Evolutionary conservation across 768 basidiomycete species (phyloP).

Genomic region (Gelatoporia subvermispora): DNA sequence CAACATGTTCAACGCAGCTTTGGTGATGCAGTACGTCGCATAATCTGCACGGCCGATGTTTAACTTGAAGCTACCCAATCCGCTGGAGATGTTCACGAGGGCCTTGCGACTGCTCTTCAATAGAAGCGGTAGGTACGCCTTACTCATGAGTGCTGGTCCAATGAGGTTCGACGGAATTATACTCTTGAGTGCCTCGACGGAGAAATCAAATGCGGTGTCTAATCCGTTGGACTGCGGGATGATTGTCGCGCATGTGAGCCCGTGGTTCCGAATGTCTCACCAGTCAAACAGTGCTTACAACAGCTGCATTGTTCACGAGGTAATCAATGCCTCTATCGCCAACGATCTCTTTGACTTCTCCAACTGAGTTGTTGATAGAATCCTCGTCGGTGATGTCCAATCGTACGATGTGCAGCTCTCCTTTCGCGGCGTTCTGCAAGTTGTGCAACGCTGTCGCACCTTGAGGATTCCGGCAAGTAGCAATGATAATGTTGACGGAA

Average conservation of each 20-base stretch:
- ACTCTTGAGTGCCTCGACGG: constrained; percentile 16
- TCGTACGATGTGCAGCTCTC: constrained; percentile 27
- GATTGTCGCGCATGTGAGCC: neutral
- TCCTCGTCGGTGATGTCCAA: constrained; percentile 26
- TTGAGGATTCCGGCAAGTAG: constrained; percentile 24
- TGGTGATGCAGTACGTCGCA: constrained; percentile 31
- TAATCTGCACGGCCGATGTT: constrained; percentile 17
- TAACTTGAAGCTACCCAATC: constrained; percentile 27
- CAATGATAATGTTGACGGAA: constrained; percentile 22
- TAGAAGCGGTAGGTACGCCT: constrained; percentile 28
- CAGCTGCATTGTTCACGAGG: constrained; percentile 34
- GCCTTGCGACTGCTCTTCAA: constrained; percentile 25
- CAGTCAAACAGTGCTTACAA: constrained; percentile 18
- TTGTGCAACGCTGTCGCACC: constrained; percentile 16
- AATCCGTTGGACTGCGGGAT: constrained; percentile 2
- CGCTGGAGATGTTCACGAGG: constrained; percentile 30
- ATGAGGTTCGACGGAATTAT: constrained; percentile 28
- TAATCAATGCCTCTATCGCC: constrained; percentile 30
- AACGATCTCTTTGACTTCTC: constrained; percentile 20
- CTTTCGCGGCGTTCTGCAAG: constrained; percentile 19
- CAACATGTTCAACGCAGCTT: constrained; percentile 36
- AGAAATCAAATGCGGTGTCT: constrained; percentile 26
- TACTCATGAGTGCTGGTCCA: constrained; percentile 30
- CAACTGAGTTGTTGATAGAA: constrained; percentile 21
- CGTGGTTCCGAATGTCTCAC: neutral